These are phyloP conservation scores for Croton setiger DNA, from an alignment of 441 rosid species.

Conservation along the genomic window DNA sequence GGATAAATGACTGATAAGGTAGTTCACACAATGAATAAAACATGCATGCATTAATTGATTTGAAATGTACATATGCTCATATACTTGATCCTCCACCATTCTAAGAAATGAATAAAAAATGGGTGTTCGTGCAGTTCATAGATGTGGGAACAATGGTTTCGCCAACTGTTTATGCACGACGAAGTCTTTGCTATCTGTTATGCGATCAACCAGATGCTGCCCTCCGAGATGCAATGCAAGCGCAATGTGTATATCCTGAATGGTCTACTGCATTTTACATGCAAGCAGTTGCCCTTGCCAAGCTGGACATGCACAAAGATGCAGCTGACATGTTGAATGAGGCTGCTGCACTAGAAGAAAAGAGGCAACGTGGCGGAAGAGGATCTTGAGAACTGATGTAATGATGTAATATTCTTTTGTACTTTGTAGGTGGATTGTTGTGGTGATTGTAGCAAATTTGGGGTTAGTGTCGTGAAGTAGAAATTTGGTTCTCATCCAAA, in stretches of 20 bases:
- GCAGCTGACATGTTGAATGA: slow-evolving; percentile 95
- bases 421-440: slow-evolving; percentile 14
- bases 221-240: slow-evolving; percentile 96
- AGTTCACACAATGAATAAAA: neutral
- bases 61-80: neutral
- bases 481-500: slow-evolving; percentile 26
- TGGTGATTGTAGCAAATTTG: slow-evolving; percentile 25
- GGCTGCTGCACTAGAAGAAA: slow-evolving; percentile 84
- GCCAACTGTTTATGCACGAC: slow-evolving; percentile 83
- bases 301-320: slow-evolving; percentile 92
- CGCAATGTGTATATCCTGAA: slow-evolving; percentile 85
- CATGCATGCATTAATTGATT: neutral
- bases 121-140: slow-evolving; percentile 50
- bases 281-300: slow-evolving; percentile 94
- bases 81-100: neutral
- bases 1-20: too few relatives aligned
- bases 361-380: slow-evolving; percentile 62
- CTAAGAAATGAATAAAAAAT: neutral
- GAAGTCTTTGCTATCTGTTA: slow-evolving; percentile 84
- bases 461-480: slow-evolving; percentile 28
- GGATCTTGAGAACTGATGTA: slow-evolving; percentile 32
- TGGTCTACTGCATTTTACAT: slow-evolving; percentile 98
- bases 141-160: slow-evolving; percentile 89
- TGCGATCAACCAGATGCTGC: slow-evolving; percentile 92
- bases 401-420: slow-evolving; percentile 22